Evolutionary conservation across 176 grass and related monocot species (phyloP).

Genomic region (Carex cristatella): DNA sequence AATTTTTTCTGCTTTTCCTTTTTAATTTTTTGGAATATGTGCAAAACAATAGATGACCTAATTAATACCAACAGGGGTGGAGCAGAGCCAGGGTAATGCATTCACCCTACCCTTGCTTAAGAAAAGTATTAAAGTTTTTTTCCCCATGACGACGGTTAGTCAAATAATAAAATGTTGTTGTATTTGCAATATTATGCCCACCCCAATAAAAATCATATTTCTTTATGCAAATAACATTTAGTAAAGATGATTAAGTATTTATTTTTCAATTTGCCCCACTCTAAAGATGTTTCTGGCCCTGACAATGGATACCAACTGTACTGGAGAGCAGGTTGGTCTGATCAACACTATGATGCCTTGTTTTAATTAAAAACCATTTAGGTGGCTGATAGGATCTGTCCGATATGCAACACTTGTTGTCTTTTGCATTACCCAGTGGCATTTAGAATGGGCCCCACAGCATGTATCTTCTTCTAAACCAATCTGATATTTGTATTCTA

Average conservation of each 20-base stretch:
- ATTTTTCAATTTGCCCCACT: not conserved
- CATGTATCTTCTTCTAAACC: conserved; percentile 5
- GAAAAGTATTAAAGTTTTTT: not conserved
- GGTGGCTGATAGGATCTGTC: not conserved
- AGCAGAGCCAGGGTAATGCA: not conserved
- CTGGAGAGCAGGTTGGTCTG: not conserved
- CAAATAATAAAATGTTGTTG: not conserved
- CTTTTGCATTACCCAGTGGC: not conserved
- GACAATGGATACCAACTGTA: not conserved
- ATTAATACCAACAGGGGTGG: not conserved
- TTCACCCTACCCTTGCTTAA: not conserved
- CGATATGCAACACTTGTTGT: not conserved
- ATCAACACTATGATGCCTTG: not conserved
- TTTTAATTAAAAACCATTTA: not conserved
- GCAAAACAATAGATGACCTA: not conserved
- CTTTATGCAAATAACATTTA: not conserved
- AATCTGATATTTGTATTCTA: conserved; percentile 11
- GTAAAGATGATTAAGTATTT: not conserved
- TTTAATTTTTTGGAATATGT: not conserved
- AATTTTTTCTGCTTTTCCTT: not conserved
- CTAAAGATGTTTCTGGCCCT: not conserved
- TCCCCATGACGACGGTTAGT: not conserved
- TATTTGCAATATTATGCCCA: not conserved
- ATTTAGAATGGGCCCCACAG: not conserved
- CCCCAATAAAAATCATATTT: not conserved